Evolutionary conservation across 2,329 filamentous ascomycete species (phyloP), one percentile per base, ranked within the genome.

Genomic region (Akanthomyces lecanii): DNA sequence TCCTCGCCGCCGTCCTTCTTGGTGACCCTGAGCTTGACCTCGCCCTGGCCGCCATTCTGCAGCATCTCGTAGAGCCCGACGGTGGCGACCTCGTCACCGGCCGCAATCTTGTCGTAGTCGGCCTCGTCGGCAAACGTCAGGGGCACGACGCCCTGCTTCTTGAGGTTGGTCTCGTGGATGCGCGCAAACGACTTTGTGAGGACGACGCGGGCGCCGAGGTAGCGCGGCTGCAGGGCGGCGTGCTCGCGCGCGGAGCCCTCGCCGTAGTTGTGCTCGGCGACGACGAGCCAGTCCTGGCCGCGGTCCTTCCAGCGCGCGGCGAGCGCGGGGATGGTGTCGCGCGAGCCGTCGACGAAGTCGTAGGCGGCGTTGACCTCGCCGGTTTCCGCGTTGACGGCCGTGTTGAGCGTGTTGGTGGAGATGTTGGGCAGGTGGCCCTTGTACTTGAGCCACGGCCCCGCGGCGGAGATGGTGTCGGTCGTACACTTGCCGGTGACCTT

Each of bases 371-470:
- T 98, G 67, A 95, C 93, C 77, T 97, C 93, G 69, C 89, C 90
- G 0, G 94, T 99, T 66, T 91, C 91, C 50, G 90, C 92, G 76
- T 97, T 97, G 73, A 93, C 84, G 65, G 95, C 95, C 61, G 92
- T 95, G 78, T 97, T 97, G 68, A 99, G 86, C 2, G 95, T 99
- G 84, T 99, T 99, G 73, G 92, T 92, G 69, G 89, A 90, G 76
- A 99, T 99, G 82, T 99, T 99, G 75, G 95, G 92, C 66, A 99
- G 86, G 77, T 99, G 95, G 66, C 95, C 95, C 83, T 98, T 98
- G 86, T 98, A 99, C 79, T 98, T 98, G 69, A 99, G 86, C 94
- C 94, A 98, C 18, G 94, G 94, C 6, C 94, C 94, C 1, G 94
- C 94, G 40, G 94, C 94, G 44, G 93, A 98, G 77, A 99, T 99